Evolutionary conservation across 257 asterid species (phyloP), one percentile per base, ranked within the genome.

Genomic region (Gentiana dahurica): DNA sequence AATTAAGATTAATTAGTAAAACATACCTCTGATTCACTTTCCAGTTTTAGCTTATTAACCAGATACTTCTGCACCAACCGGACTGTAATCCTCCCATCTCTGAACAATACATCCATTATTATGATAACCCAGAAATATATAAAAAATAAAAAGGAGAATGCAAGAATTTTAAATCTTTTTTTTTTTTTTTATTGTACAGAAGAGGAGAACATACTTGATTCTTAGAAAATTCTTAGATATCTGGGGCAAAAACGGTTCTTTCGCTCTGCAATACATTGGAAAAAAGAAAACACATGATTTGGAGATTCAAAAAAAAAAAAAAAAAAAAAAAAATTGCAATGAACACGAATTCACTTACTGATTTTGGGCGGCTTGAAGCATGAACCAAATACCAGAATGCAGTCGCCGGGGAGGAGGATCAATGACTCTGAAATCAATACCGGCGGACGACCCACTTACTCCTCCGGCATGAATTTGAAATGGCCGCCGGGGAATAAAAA

Each of bases 21-120:
- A 63, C 85, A 50, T 87, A 88, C 98, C 98, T 92, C 93, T 51
- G 97, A 87, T 75, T 92, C 98, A 55, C 72, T 75, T 67, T 81
- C 90, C 77, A 88, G 75, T 55, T 76, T 80, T 36, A 92, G 93
- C 81, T 92, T 92, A 61, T 73, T 85, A 60, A 73, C 95, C 73
- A 92, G 76, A 72, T 88, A 92, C 81, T 85, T 92, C 47, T 78
- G 75, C 34, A 92, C 96, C 62, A 92, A 60, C 59, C 88, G 77
- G 57, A 92, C 73, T 12, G 94, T 83, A 90, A 83, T 92, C 71
- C 71, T 83, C 45, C 90, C 97, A 72, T 92, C 98, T 78, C 98
- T 91, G 64, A 53, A 49, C 24, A 52, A 35, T 33, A 6, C 4
- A 11, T 41, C 8, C 36, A 37, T 24, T 24, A 55, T 49, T 2